phyloP scores from a whole-genome alignment of 176 grass and related monocot genomes.

The Eleusine coracana region DNA sequence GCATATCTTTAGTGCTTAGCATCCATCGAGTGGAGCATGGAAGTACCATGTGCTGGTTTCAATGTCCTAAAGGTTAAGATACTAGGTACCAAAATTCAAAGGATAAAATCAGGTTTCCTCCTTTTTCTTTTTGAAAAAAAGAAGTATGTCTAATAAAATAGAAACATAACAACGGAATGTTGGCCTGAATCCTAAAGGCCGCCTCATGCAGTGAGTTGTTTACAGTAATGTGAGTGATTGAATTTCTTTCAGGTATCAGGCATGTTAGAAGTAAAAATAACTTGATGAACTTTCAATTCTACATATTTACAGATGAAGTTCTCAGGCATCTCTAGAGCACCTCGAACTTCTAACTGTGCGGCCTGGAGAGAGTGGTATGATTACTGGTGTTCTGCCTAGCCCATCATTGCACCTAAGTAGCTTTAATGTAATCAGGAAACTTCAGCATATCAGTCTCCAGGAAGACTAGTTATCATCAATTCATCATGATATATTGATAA shows the following conservation, averaged over 20 bases:
- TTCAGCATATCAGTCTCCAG: conserved; percentile 42
- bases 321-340: neutral
- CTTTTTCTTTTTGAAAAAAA: neutral
- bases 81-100: neutral
- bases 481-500: conserved; percentile 28
- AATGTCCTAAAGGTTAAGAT: neutral
- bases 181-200: neutral
- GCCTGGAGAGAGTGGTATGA: neutral
- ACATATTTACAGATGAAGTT: conserved; percentile 36
- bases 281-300: conserved; percentile 14
- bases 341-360: neutral
- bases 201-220: neutral
- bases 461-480: conserved; percentile 18
- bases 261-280: conserved; percentile 14
- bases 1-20: neutral
- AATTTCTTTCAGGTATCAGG: neutral
- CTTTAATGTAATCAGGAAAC: conserved; percentile 18
- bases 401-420: conserved; percentile 12
- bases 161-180: neutral
- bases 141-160: neutral
- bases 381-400: neutral
- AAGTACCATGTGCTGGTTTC: neutral
- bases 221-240: neutral
- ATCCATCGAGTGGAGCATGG: neutral
- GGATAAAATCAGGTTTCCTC: neutral